Base-by-base conservation (phyloP, 371 early-diverging fungal genomes). In the Synchytrium microbalum region DNA sequence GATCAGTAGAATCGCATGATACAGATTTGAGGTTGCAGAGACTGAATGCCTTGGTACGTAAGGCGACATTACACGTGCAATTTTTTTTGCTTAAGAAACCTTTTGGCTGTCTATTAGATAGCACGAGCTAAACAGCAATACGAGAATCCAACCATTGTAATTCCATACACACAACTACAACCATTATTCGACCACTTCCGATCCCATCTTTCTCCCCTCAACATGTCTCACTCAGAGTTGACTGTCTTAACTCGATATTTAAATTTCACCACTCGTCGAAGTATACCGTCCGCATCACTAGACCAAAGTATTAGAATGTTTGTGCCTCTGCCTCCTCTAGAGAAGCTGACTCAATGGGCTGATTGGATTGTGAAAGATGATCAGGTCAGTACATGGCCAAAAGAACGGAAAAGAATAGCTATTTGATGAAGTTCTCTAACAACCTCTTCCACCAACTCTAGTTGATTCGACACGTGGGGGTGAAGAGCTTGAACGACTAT, bases 301-400 rank as follows among this genome's bases (percentile, higher is more conserved):
- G 46, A 38, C 19, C 10, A 38, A 38, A 19, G 46, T 38, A 38
- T 38, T 38, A 5, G 46, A 38, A 5, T 38, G 19, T 38, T 38
- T 38, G 46, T 38, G 19, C 46, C 46, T 5, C 46, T 38, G 19
- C 46, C 46, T 10, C 5, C 5, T 10, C 46, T 38, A 38, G 46
- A 38, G 19, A 5, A 19, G 46, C 46, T 38, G 46, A 38, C 19
- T 10, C 46, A 38, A 38, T 38, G 46, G 46, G 46, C 46, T 10
- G 46, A 38, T 38, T 38, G 46, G 46, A 38, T 38, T 38, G 46
- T 38, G 10, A 38, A 38, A 38, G 46, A 38, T 38, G 46, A 38
- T 19, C 19, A 38, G 5, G 46, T 38, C 5, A 19, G 46, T 19
- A 38, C n/a, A n/a, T n/a, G n/a, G n/a, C n/a, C n/a, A n/a, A n/a